Percentiles rank a stretch among this genome's conserved stretches.
phyloP scores from a whole-genome alignment of 148 eudicot genomes.

The Cornus controversa region DNA sequence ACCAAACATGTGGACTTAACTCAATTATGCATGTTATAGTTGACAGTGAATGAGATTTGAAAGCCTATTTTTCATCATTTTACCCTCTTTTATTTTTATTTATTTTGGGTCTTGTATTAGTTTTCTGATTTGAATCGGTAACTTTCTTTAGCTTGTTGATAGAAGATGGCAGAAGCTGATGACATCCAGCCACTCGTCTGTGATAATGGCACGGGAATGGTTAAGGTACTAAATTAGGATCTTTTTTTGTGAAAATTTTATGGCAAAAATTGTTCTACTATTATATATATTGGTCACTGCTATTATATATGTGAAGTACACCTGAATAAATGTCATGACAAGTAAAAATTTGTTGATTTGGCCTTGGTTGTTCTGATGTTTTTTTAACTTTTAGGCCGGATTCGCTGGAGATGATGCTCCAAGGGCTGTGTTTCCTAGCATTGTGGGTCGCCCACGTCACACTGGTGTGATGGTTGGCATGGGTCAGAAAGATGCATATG shows the following conservation, averaged over 20 bases:
- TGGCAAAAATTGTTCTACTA: not conserved
- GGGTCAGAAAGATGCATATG: constrained; percentile 47
- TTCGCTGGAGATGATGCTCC: constrained; percentile 75
- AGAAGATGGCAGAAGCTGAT: constrained; percentile 58
- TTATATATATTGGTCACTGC: not conserved
- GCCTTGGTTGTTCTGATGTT: not conserved
- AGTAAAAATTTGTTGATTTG: not conserved
- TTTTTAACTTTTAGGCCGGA: constrained; percentile 40
- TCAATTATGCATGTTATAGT: no score
- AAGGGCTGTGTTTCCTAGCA: constrained; percentile 60
- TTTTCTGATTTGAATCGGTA: not conserved
- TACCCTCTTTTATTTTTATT: not conserved
- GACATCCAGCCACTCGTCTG: constrained; percentile 67
- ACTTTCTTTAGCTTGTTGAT: constrained; percentile 21
- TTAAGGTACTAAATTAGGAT: constrained; percentile 29
- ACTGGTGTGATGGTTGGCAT: constrained; percentile 57
- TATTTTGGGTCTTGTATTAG: no score
- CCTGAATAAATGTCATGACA: not conserved
- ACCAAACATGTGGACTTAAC: no score
- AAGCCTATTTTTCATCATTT: no score
- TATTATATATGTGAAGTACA: not conserved
- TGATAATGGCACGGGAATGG: constrained; percentile 67
- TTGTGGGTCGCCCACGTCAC: constrained; percentile 57
- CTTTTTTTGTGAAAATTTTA: not conserved
- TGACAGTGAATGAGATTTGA: no score